Base-by-base conservation (phyloP, 2,329 filamentous ascomycete species). In the Botrytis cinerea region DNA sequence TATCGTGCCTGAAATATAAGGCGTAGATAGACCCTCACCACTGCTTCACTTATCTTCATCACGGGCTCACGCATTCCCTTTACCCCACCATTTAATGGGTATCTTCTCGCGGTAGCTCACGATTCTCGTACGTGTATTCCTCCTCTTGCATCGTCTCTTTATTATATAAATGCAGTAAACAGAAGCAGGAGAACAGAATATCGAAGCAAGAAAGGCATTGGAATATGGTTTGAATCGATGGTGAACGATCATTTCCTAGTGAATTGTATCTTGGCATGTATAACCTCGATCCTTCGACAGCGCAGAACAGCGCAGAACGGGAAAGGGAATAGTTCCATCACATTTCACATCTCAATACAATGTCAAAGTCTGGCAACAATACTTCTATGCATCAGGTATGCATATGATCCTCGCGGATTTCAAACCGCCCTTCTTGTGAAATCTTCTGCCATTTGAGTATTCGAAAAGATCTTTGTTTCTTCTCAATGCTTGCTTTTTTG, bases 311-410 rank as follows among this genome's bases (percentile, higher is more conserved):
- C 25, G 48, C 60, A 62, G 22, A 62, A 62, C 6, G 22, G 38
- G 14, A 62, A 10, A 28, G 25, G 32, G 38, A 40, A 35, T 25
- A 62, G 38, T 16, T 54, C 48, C 16, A 38, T 40, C 38, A 28
- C 22, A 16, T 38, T 54, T 40, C 35, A 61, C 25, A 40, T 9
- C 18, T 40, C 35, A n/a, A 61, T n/a, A 40, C 35, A n/a, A 61
- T 9, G 22, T 40, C 59, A 40, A 16, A 40, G 35, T 61, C 35
- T 61, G 59, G 25, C 35, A 40, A 18, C 22, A 61, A n/a, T 25
- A n/a, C 25, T 60, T 61, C 14, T 40, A 61, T 61, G 59, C 59
- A 61, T 61, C 35, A 60, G 57, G 57, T 25, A 38, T 60, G 57
- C 32, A 25, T 60, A 5, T 22, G 32, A 61, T 16, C 12, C 22